Evolutionary conservation across 441 rosid genomes (phyloP), one percentile per base, ranked within the genome.

Genomic region (Syzygium syzygioides): DNA sequence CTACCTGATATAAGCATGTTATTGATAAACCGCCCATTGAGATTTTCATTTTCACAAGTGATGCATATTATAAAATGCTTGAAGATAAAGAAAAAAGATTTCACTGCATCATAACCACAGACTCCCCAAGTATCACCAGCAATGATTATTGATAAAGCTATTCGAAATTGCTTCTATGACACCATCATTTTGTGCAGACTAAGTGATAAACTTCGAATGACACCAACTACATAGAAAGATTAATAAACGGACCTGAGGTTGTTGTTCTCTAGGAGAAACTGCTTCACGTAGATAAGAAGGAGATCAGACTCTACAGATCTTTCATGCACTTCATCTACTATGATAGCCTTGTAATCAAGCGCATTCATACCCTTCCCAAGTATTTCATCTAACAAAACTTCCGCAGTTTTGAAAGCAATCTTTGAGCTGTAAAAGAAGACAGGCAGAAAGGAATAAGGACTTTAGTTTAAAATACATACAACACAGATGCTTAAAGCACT

Each of bases 291-390:
- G 88, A 96, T 95, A 89, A 97, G 97, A 91, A 94, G 95, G 91
- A 97, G 96, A 92, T 97, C 99, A 25, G 99, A 97, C 92, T 97
- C 98, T 55, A 96, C 93, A 18, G 99, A 97, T 94, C 99, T 94
- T 95, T 97, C 99, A 90, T 97, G 99, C 89, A 97, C 99, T 94
- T 97, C 99, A 91, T 97, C 99, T 89, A 97, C 98, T 93, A 97
- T 94, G 89, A 97, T 94, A 86, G 94, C 99, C 93, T 95, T 96
- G 93, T 94, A 97, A 76, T 95, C 92, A 18, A 96, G 99, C 25
- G 99, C 98, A 85, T 93, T 93, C 88, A 92, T 45, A 56, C 99
- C 99, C 89, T 94, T 96, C 88, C 95, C 98, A 84, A 92, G 93
- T 98, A 97, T 94, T 94, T 96, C 99, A 90, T 96, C 99, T 90